Evolutionary conservation across 805 yeast genomes (phyloP), one percentile per base, ranked within the genome.

Genomic region (Saccharomyces eubayanus): DNA sequence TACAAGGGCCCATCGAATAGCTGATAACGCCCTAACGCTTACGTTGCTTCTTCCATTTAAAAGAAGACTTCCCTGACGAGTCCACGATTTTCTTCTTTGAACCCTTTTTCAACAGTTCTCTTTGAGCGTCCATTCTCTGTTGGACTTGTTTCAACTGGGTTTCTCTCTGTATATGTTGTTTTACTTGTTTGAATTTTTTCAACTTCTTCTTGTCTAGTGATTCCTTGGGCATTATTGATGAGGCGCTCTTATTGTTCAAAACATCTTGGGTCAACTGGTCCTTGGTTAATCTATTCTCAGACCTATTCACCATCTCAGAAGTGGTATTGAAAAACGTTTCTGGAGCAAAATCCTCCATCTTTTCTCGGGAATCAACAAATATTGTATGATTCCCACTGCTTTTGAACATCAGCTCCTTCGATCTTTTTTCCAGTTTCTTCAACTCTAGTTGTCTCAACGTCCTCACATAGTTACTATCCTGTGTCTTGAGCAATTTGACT

Each of bases 91-190:
- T 90, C 78, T 85, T 87, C 72, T 87, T 88, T 56, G 83, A 81
- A 0, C 98, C 98, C 59, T 84, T 86, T 68, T 89, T 89, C 96
- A 92, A 89, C 53, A 90, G 77, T 65, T 91, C 96, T 57, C 87
- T 82, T 62, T 90, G 95, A 53, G 80, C 62, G 53, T 86, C 87
- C 82, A 91, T 82, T 62, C 83, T 80, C 46, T 77, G 77, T 63
- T 89, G 85, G 16, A 92, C 87, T 50, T 78, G 78, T 50, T 75
- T 74, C 59, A 92, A 76, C 69, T 90, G 82, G 51, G 76, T 72
- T 57, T 83, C 87, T 61, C 96, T 80, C 59, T 85, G 84, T 62
- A 88, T 68, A 54, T 90, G 80, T 55, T 76, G 77, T 64, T 87
- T 80, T 51, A 89, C 72, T 46, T 78, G 70, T 59, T 82, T 77